phyloP scores from a whole-genome alignment of 2,329 filamentous ascomycete species.

The Diaporthe sp. region DNA sequence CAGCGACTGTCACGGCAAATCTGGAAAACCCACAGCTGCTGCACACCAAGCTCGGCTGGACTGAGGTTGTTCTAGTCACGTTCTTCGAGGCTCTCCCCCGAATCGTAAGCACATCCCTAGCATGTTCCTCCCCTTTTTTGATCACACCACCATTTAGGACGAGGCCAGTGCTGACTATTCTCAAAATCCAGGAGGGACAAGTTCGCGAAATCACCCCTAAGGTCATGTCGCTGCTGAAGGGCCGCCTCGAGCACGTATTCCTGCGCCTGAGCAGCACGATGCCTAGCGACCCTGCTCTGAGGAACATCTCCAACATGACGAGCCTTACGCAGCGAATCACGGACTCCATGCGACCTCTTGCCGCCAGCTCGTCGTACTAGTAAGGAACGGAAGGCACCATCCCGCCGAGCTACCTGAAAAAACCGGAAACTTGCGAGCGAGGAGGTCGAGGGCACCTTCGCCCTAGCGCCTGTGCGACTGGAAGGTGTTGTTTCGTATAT shows the following conservation, averaged over 20 bases:
- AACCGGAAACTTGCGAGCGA: not conserved
- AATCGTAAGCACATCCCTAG: conserved; percentile 61
- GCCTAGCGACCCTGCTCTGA: conserved; percentile 62
- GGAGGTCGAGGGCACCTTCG: not conserved
- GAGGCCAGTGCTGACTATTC: not conserved
- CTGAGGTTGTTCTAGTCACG: conserved; percentile 70
- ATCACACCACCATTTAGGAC: conserved; percentile 1
- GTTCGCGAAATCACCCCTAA: conserved; percentile 68
- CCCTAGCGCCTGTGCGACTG: not conserved
- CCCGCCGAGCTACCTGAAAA: not conserved
- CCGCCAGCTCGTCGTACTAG: conserved; percentile 24
- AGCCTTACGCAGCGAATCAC: conserved; percentile 50
- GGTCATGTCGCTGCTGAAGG: conserved; percentile 68
- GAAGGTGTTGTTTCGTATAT: conserved; percentile 12
- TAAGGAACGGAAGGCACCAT: not conserved
- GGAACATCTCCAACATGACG: conserved; percentile 62
- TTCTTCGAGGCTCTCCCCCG: conserved; percentile 63
- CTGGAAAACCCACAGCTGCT: conserved; percentile 64
- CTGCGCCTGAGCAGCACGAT: conserved; percentile 62
- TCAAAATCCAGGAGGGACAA: conserved; percentile 61
- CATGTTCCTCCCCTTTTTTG: not conserved
- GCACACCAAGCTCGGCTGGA: conserved; percentile 70
- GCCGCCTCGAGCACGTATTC: conserved; percentile 66
- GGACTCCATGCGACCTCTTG: conserved; percentile 41
- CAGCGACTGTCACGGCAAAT: conserved; percentile 73